phyloP scores from a whole-genome alignment of 495 filamentous ascomycete species.

The Xylaria nigripes region DNA sequence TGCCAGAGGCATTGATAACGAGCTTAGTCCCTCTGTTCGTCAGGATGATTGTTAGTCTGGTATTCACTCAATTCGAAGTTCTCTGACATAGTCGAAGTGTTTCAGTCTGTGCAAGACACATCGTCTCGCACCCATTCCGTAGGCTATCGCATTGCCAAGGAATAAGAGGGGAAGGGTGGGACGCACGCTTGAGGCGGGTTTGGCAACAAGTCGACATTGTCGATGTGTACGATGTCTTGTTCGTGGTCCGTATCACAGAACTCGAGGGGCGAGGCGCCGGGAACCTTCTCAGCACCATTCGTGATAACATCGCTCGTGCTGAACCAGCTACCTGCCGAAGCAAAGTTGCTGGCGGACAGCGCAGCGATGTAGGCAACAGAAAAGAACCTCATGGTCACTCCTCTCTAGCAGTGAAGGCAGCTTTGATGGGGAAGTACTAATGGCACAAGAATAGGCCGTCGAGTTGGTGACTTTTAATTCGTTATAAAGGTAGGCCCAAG shows the following conservation, averaged over 20 bases:
- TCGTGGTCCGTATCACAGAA: constrained; percentile 59
- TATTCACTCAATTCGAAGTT: constrained; percentile 2
- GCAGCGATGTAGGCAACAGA: constrained; percentile 33
- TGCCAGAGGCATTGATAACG: constrained; percentile 67
- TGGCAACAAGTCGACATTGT: constrained; percentile 69
- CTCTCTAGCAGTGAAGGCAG: not conserved
- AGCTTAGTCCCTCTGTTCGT: constrained; percentile 64
- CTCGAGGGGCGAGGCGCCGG: constrained; percentile 65
- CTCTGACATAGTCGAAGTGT: not conserved
- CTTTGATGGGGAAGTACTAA: not conserved
- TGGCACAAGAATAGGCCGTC: not conserved
- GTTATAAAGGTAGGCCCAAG: too few relatives aligned
- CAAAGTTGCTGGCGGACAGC: constrained; percentile 27
- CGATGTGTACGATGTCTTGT: constrained; percentile 60
- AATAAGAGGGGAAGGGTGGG: not conserved
- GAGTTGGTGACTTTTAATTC: not conserved
- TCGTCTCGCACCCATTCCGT: too few relatives aligned
- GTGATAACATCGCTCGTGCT: constrained; percentile 20
- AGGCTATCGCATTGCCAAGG: not conserved
- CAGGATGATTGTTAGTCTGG: constrained; percentile 10
- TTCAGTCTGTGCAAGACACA: too few relatives aligned
- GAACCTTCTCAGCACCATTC: constrained; percentile 44
- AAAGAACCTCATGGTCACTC: constrained; percentile 15
- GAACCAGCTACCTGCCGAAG: constrained; percentile 35
- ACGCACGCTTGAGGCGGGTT: constrained; percentile 87